Conservation (phyloP, 2,329 filamentous ascomycete genomes). For the Madurella fahalii region DNA sequence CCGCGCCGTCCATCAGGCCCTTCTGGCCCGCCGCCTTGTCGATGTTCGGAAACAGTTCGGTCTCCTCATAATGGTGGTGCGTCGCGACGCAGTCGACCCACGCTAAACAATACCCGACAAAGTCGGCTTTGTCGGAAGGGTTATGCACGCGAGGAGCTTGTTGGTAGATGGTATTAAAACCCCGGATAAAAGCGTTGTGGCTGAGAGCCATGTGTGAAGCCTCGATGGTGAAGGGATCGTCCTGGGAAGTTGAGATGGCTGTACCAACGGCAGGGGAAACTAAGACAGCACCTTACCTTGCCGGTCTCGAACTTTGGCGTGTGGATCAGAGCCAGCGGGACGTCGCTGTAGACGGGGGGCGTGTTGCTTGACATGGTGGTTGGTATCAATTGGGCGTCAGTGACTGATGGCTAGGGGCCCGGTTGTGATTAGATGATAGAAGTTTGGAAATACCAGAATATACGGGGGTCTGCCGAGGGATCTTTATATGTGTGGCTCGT, state of each 20-base stretch:
- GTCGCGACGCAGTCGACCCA: conserved; percentile 5
- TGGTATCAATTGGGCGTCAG: too few species aligned
- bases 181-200: conserved; percentile 11
- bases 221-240: conserved; percentile 5
- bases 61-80: conserved; percentile 12
- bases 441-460: too few species aligned
- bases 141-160: conserved; percentile 3
- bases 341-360: conserved; percentile 9
- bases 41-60: conserved; percentile 10
- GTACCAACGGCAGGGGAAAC: background rate
- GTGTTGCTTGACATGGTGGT: background rate
- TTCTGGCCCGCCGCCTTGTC: conserved; percentile 6
- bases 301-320: conserved; percentile 5
- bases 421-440: too few species aligned
- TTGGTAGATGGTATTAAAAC: conserved; percentile 14
- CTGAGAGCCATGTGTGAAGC: conserved; percentile 11
- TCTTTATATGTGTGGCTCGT: too few species aligned
- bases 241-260: background rate
- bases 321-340: conserved; percentile 4
- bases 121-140: conserved; percentile 3
- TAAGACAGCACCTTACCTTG: background rate
- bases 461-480: too few species aligned
- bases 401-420: too few species aligned
- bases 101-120: conserved; percentile 3
- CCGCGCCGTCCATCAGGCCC: conserved; percentile 2